These are phyloP conservation scores for Hygrophila difformis DNA, from an alignment of 257 asterid genomes.

Conservation along the genomic window DNA sequence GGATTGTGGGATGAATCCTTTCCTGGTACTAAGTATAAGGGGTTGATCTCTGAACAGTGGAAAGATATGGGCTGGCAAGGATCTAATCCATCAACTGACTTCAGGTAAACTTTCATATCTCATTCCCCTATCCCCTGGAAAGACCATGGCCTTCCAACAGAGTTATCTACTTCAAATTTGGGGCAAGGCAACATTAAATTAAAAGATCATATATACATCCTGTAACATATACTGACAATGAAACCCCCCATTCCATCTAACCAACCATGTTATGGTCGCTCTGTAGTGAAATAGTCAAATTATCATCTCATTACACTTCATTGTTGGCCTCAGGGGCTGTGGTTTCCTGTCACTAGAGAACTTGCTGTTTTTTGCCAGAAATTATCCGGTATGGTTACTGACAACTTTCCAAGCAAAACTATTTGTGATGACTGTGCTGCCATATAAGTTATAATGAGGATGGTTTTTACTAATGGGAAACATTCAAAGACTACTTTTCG, in stretches of 20 bases:
- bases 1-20: conserved; percentile 66
- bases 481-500: conserved; percentile 76
- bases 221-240: too few relatives aligned
- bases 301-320: conserved; percentile 22
- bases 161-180: background rate
- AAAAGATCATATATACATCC: too few relatives aligned
- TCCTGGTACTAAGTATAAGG: conserved; percentile 63
- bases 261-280: background rate
- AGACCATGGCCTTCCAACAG: background rate
- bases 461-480: conserved; percentile 43
- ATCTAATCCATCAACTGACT: conserved; percentile 83
- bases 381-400: conserved; percentile 60
- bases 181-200: too few relatives aligned
- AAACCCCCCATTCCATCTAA: too few relatives aligned
- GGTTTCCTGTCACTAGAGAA: conserved; percentile 93
- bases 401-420: conserved; percentile 19
- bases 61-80: conserved; percentile 99
- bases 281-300: conserved; percentile 1
- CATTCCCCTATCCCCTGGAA: background rate
- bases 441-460: background rate
- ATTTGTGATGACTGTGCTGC: conserved; percentile 4
- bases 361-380: conserved; percentile 70
- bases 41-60: conserved; percentile 90
- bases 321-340: conserved; percentile 62
- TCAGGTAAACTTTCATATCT: conserved; percentile 43